Evolutionary conservation across 2,329 filamentous ascomycete genomes (phyloP), one percentile per base, ranked within the genome.

Genomic region (Fusarium pseudograminearum): DNA sequence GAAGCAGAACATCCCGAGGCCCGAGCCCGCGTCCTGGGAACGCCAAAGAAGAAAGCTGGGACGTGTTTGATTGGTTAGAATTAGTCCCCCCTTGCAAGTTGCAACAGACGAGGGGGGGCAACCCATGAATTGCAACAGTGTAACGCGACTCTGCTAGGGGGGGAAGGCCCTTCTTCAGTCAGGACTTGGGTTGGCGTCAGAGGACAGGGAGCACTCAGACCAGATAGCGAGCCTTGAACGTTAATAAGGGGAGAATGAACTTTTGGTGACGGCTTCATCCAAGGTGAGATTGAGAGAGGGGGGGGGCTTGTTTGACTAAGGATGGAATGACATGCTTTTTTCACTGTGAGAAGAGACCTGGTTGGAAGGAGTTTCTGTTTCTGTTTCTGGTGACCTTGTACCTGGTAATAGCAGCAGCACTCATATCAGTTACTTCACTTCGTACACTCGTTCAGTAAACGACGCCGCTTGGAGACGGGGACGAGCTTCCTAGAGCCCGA

Each of bases 1-100:
- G 69, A 75, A 74, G 73, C 73, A 75, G 73, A 67, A 75, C 73
- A 75, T 75, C 69, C 73, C 70, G 72, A 74, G 71, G 73, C 73
- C 75, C 75, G 74, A 76, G 69, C 67, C 76, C 67, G 61, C 60
- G 74, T 75, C 58, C 67, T 74, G 72, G 76, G 71, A 70, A 74
- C 67, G 65, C 71, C 69, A 74, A 67, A 44, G 52, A 70, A 69
- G 50, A 62, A 64, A 64, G 63, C 70, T 68, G 76, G 73, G 75
- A 77, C 74, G 47, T 31, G 26, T 50, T 5, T 76, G 69, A 77
- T 77, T 78, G 75, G 76, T 34, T 18, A 8, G 18, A 9, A 46
- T 4, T 31, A 5, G 11, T 3, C 18, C 51, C 26, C 38, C 41
- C 40, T 52, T 18, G 33, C 16, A 16, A 18, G 16, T 45, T 36